Percentiles rank a stretch among this genome's conserved stretches.
Evolutionary conservation across 352 stramenopile genomes (phyloP).

Genomic region (Phytophthora capsici): DNA sequence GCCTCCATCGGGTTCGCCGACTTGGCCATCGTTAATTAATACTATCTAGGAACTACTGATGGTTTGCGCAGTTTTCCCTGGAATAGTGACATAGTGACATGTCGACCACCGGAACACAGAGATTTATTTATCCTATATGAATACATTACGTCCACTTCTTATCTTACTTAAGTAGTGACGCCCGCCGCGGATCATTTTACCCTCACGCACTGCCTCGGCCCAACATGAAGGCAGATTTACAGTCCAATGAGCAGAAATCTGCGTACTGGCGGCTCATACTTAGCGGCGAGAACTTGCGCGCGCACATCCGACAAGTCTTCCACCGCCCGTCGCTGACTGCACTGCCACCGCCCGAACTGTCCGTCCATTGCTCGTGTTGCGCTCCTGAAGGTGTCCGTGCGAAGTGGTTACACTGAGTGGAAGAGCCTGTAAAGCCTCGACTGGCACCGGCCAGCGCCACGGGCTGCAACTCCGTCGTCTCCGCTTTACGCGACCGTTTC

Average conservation of each 20-base stretch:
- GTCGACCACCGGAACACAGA: not conserved
- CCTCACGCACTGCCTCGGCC: constrained; percentile 19
- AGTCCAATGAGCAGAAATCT: constrained; percentile 51
- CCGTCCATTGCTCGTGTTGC: constrained; percentile 25
- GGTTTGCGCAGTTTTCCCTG: too few species aligned
- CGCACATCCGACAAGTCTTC: constrained; percentile 47
- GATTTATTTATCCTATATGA: not conserved
- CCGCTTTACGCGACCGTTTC: constrained; percentile 30
- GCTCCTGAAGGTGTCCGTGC: constrained; percentile 27
- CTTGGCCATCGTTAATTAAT: constrained; percentile 59
- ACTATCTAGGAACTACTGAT: not conserved
- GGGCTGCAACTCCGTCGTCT: constrained; percentile 36
- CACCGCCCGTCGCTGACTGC: constrained; percentile 15
- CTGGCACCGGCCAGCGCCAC: constrained; percentile 46
- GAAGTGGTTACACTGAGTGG: constrained; percentile 47
- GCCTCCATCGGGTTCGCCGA: constrained; percentile 75
- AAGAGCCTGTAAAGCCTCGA: constrained; percentile 41
- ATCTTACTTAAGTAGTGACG: not conserved
- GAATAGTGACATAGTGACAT: constrained; percentile 10
- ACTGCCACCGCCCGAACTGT: constrained; percentile 22
- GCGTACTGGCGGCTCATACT: constrained; percentile 38
- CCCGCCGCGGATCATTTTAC: constrained; percentile 4
- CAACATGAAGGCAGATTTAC: constrained; percentile 50
- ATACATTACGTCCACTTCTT: not conserved
- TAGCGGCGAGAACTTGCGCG: constrained; percentile 39